A percentile compares a stretch with the other conserved stretches of the same genome.
Conservation (phyloP, 1,284 basidiomycete genomes). For the Pyrrhoderma lamaoense region DNA sequence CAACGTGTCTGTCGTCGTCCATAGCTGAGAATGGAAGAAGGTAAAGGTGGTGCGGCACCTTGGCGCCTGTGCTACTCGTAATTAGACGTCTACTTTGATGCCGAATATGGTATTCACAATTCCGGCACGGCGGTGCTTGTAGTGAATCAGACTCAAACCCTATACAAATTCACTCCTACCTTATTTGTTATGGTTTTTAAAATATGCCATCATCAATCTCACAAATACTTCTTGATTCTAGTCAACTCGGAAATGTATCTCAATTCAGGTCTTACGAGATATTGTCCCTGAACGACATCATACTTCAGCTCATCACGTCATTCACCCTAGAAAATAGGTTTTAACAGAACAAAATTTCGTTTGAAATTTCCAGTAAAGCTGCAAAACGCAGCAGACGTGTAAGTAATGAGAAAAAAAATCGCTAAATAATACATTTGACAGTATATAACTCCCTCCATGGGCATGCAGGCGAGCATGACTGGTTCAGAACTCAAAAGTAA, state of each 20-base stretch:
- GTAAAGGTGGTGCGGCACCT: constrained; percentile 10
- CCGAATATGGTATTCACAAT: background rate
- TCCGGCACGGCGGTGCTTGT: constrained; percentile 1
- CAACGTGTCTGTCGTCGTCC: constrained; percentile 29
- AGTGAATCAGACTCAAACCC: background rate
- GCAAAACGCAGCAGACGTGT: background rate
- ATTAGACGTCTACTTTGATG: background rate
- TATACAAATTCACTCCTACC: background rate
- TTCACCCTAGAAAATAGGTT: background rate
- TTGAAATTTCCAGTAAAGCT: constrained; percentile 2
- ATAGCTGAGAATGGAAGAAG: constrained; percentile 22
- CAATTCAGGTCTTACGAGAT: background rate
- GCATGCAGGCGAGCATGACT: constrained; percentile 25
- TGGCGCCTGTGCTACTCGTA: constrained; percentile 1
- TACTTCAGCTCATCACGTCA: background rate
- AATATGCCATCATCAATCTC: no score
- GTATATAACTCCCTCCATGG: background rate
- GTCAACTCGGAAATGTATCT: no score
- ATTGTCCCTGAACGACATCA: background rate
- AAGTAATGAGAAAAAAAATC: constrained; percentile 4
- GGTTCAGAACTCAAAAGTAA: constrained; percentile 20
- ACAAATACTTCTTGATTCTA: no score
- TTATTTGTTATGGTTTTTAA: no score
- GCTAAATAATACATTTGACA: constrained; percentile 11
- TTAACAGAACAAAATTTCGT: constrained; percentile 5